Conservation (phyloP, 495 filamentous ascomycete genomes). For the Choiromyces venosus region DNA sequence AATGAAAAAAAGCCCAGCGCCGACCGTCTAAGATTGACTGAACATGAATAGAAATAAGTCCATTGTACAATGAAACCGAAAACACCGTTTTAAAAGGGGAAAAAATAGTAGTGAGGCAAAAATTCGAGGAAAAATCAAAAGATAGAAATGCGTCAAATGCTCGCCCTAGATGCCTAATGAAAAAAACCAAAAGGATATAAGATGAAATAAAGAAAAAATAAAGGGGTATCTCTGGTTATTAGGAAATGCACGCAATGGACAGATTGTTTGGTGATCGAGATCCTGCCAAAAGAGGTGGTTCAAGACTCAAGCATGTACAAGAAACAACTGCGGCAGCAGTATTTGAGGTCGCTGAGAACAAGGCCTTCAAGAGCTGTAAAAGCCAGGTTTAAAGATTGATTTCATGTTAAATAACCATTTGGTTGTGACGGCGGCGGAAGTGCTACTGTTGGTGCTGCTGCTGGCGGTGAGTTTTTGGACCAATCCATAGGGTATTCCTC, state of each 20-base stretch:
- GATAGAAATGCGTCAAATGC: not conserved
- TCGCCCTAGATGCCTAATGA: not conserved
- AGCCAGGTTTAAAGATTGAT: not conserved
- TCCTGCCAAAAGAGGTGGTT: not conserved
- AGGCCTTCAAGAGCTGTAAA: not conserved
- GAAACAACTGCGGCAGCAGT: not conserved
- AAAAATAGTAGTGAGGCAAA: not conserved
- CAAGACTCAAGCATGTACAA: not conserved
- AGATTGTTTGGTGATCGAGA: not conserved
- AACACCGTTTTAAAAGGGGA: not conserved
- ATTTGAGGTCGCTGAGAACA: not conserved
- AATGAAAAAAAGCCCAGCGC: too few species aligned
- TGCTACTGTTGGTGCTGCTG: not conserved
- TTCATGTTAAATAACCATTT: not conserved
- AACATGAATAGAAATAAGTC: not conserved
- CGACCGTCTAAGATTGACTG: constrained; percentile 1
- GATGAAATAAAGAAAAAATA: not conserved
- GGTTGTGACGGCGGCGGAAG: not conserved
- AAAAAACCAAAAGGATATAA: not conserved
- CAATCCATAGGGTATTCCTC: not conserved
- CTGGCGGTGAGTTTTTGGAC: not conserved
- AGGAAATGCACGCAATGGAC: not conserved
- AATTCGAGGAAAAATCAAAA: not conserved
- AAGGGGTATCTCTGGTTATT: not conserved
- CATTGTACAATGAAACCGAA: not conserved